Conservation (phyloP, 441 rosid species). For the Gossypium gossypioides region DNA sequence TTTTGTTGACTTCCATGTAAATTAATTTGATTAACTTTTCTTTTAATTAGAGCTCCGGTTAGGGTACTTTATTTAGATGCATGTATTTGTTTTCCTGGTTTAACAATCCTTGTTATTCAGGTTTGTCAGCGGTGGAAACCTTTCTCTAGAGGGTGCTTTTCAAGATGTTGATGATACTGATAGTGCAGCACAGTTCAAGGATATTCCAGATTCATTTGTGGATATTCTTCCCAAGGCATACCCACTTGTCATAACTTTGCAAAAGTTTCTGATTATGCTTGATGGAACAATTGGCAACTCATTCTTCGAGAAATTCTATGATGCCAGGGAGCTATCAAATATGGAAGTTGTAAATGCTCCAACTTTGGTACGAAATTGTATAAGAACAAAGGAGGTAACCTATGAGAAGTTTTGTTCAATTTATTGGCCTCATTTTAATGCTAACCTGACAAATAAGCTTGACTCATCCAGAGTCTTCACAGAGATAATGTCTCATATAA, state of each 20-base stretch:
- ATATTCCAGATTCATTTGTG: conserved; percentile 38
- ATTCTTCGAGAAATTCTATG: conserved; percentile 35
- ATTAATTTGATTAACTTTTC: not conserved
- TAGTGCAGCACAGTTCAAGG: conserved; percentile 26
- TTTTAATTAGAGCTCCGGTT: not conserved
- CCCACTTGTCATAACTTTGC: conserved; percentile 43
- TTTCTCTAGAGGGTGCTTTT: conserved; percentile 14
- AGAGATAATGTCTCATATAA: conserved; percentile 46
- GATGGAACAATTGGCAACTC: conserved; percentile 45
- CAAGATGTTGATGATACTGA: conserved; percentile 27
- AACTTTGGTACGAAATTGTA: conserved; percentile 22
- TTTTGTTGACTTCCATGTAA: not conserved
- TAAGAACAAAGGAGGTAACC: conserved; percentile 37
- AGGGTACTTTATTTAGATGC: not conserved
- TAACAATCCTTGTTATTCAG: conserved; percentile 22
- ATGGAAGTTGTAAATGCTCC: conserved; percentile 17
- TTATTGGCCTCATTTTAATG: conserved; percentile 50
- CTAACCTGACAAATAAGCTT: conserved; percentile 26
- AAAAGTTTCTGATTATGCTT: conserved; percentile 51
- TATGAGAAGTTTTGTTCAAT: conserved; percentile 33
- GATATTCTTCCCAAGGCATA: conserved; percentile 21
- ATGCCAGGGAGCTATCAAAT: conserved; percentile 17
- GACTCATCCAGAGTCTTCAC: conserved; percentile 44
- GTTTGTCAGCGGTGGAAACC: conserved; percentile 22
- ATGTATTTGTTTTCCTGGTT: not conserved